Base-by-base conservation (phyloP, 176 grass and related monocot genomes). In the Puccinellia tenuiflora region DNA sequence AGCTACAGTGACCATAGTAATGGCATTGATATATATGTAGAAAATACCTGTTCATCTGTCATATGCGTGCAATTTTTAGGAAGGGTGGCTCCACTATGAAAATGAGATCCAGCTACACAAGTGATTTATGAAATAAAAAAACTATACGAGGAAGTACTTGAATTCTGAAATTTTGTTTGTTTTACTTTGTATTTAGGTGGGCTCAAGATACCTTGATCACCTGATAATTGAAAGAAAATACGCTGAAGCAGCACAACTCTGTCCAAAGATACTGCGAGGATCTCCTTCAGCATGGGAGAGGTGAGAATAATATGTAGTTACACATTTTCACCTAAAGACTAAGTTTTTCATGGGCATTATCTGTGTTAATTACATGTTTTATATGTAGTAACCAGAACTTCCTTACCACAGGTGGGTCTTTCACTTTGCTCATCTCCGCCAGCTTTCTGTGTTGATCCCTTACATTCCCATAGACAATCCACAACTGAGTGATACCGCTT, bases 141-240 rank as follows among this genome's bases (percentile, higher is more conserved):
- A 63, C 12, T 33, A 63, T 14, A 31, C 15, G 13, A 17, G 0
- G 28, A 63, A 17, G 31, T 84, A 74, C 3, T 39, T 40, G 9
- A 52, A 56, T 53, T 84, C 56, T 83, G 83, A 67, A 78, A 26
- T 53, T 77, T 68, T 82, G 17, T 86, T 86, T 3, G 50, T 91
- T 45, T 34, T 67, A 67, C 79, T 76, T 81, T 16, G 42, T 87
- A 53, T 79, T 79, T 82, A 98, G 96, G 93, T 99, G 54, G 96
- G 96, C 74, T 89, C 91, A 76, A 92, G 85, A 83, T 99, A 99
- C 81, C 96, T 99, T 81, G 96, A 99, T 88, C 83, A 93, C 83
- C 92, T 99, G 85, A 96, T 99, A 81, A 77, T 99, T 83, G 91
- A 92, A 93, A 93, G 93, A 76, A 99, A 93, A 79, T 96, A 99